Evolutionary conservation across 306 rosid genomes (phyloP).

Genomic region (peach (Prunus persica)): DNA sequence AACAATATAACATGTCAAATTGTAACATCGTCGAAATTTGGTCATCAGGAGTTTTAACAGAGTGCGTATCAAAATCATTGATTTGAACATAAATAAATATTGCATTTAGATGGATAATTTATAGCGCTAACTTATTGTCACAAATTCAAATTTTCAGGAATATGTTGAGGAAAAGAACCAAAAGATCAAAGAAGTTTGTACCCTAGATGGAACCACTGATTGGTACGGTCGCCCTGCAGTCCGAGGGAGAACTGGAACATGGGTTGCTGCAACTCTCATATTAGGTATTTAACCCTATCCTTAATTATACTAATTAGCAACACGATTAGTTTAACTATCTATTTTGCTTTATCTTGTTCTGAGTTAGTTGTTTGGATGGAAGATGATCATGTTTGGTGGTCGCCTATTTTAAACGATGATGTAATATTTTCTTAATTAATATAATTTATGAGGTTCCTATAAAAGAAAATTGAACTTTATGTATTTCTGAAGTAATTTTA

Average conservation of each 20-base stretch:
- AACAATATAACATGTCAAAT: no score
- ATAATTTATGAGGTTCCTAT: no score
- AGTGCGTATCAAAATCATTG: no score
- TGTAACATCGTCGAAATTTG: no score
- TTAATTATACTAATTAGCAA: not conserved
- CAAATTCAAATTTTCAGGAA: slow-evolving; percentile 28
- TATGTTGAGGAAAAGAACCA: slow-evolving; percentile 12
- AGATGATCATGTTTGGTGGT: no score
- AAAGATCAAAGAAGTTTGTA: slow-evolving; percentile 25
- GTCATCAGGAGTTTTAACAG: no score
- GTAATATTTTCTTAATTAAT: no score
- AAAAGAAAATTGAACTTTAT: not conserved
- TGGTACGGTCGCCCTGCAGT: slow-evolving; percentile 57
- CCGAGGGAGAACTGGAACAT: slow-evolving; percentile 46
- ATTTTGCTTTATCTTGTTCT: not conserved
- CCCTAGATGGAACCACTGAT: slow-evolving; percentile 60
- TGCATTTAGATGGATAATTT: not conserved
- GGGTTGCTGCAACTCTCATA: slow-evolving; percentile 60
- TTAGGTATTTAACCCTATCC: slow-evolving; percentile 34
- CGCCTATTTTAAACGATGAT: no score
- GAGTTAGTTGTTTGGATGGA: no score
- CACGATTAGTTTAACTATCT: not conserved
- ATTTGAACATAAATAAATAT: no score
- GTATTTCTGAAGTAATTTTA: not conserved
- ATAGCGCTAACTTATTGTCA: not conserved